Percentiles rank a stretch among this genome's conserved stretches.
These are phyloP conservation scores for Leishmania braziliensis DNA, from an alignment of 208 protist genomes.

Conservation along the genomic window DNA sequence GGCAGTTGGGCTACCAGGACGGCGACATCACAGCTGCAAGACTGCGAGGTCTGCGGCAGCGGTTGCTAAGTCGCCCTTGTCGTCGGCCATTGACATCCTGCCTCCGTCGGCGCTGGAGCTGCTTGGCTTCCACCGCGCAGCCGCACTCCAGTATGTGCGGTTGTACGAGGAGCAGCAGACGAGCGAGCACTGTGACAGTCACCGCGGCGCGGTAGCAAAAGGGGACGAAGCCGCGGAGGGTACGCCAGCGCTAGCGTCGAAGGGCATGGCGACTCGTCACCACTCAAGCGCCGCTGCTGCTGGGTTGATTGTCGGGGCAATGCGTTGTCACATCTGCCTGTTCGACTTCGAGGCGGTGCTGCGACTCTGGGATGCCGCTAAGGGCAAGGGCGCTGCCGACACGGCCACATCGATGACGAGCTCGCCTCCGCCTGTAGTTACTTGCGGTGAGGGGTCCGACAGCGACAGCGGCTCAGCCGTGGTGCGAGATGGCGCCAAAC, in stretches of 20 bases:
- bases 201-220: background rate
- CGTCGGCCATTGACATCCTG: slow-evolving; percentile 6
- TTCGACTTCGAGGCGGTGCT: slow-evolving; percentile 78
- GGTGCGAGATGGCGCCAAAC: background rate
- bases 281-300: slow-evolving; percentile 3
- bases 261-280: background rate
- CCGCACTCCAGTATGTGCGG: slow-evolving; percentile 42
- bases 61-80: background rate
- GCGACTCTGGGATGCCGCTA: slow-evolving; percentile 50
- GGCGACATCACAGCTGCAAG: background rate
- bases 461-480: background rate
- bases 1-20: background rate
- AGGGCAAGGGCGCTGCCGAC: background rate
- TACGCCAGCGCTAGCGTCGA: background rate
- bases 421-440: background rate
- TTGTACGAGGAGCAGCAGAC: slow-evolving; percentile 23
- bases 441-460: background rate
- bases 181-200: background rate
- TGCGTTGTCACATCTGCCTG: slow-evolving; percentile 71
- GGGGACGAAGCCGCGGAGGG: background rate
- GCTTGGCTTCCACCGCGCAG: slow-evolving; percentile 47
- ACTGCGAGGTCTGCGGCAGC: background rate
- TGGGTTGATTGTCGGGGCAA: slow-evolving; percentile 50
- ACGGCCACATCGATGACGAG: background rate
- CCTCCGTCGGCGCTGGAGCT: slow-evolving; percentile 48